Base-by-base conservation (phyloP, 2,329 filamentous ascomycete genomes). In the Ascochyta rabiei region DNA sequence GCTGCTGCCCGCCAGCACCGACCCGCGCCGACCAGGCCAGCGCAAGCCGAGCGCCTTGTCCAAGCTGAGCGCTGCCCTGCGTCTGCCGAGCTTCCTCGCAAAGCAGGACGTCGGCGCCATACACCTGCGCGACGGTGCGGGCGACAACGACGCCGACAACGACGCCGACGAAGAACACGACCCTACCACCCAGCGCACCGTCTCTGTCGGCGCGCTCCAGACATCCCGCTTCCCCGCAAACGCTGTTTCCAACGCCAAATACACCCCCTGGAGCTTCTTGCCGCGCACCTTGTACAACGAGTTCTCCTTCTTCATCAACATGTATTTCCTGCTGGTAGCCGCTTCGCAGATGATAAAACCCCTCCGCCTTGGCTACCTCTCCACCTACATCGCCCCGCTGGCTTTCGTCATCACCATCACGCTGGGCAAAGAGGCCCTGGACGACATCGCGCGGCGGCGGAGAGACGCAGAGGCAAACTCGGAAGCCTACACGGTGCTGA, bases 301-400 rank as follows among this genome's bases (percentile, higher is more conserved):
- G 73, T 99, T 99, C 74, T 97, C 93, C 56, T 99, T 98, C 80
- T 99, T 99, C 79, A 96, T 99, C 82, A 99, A 99, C 82, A 91
- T 98, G 81, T 99, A 99, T 75, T 99, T 99, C 75, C 81, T 99
- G 51, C 86, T 98, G 23, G 95, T 99, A 44, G 96, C 95, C 6
- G 77, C 98, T 44, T 98, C 93, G 33, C 95, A 99, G 77, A 88
- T 91, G 38, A 93, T 99, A 68, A 93, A 92, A 4, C 85, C 90
- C 19, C 79, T 99, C 49, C 86, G 92, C 49, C 97, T 99, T 62
- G 95, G 95, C 51, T 98, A 97, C 74, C 84, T 99, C 57, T 90
- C 90, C 26, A 98, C 95, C 1, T 99, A 99, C 68, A 87, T 98
- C 73, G 93, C 90, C 18, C 95, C 95, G 1, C 77, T 99, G 59